These are phyloP conservation scores for Agaricus blazei DNA, from an alignment of 768 basidiomycete genomes.

Conservation along the genomic window DNA sequence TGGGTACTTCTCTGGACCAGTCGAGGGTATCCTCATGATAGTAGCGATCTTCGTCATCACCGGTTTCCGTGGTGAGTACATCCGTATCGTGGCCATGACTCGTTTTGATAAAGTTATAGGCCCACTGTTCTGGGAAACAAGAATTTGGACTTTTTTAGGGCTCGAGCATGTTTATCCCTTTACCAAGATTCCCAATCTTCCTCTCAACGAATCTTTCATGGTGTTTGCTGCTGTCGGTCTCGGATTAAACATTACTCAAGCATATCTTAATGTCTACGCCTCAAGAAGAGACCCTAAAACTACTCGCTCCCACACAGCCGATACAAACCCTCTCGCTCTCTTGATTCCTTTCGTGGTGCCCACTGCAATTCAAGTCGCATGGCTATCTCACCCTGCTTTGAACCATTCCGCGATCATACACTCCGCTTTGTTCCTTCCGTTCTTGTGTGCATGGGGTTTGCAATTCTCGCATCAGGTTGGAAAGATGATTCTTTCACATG, in stretches of 20 bases:
- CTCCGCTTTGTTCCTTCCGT: slow-evolving; percentile 78
- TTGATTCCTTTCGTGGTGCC: slow-evolving; percentile 79
- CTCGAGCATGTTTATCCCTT: slow-evolving; percentile 48
- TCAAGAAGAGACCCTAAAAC: slow-evolving; percentile 22
- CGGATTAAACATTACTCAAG: slow-evolving; percentile 73
- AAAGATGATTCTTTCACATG: slow-evolving; percentile 88
- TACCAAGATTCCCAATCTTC: slow-evolving; percentile 55
- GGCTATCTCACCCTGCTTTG: slow-evolving; percentile 70
- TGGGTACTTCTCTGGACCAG: slow-evolving; percentile 90
- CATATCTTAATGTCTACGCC: slow-evolving; percentile 78
- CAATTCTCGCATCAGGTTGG: slow-evolving; percentile 90
- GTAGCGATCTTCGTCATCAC: slow-evolving; percentile 70
- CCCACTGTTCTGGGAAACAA: slow-evolving; percentile 76
- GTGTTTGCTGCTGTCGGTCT: slow-evolving; percentile 66
- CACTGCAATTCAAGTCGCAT: slow-evolving; percentile 66
- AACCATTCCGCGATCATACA: slow-evolving; percentile 65
- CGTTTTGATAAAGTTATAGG: slow-evolving; percentile 35
- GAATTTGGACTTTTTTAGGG: slow-evolving; percentile 52
- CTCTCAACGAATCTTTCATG: slow-evolving; percentile 87
- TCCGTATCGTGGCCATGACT: not conserved
- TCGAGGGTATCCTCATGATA: slow-evolving; percentile 93
- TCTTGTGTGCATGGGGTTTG: slow-evolving; percentile 89
- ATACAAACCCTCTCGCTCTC: slow-evolving; percentile 46
- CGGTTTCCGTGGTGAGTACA: slow-evolving; percentile 60
- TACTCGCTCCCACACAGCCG: slow-evolving; percentile 8